phyloP scores from a whole-genome alignment of 176 grass and related monocot species.

The Oryza meridionalis region DNA sequence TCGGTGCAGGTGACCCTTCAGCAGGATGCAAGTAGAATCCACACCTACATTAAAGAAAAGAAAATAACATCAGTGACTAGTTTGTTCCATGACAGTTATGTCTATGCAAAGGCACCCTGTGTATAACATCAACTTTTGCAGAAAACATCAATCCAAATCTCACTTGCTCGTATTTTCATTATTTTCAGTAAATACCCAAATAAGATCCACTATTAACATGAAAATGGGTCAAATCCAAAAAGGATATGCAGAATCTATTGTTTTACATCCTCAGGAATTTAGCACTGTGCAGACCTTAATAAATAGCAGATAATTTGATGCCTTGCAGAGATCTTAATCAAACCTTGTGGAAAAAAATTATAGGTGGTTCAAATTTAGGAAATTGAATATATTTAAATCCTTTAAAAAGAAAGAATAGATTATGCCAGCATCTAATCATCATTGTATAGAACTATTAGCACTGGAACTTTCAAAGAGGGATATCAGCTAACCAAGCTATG shows the following conservation, averaged over 20 bases:
- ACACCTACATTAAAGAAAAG: conserved; percentile 60
- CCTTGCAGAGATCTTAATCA: background rate
- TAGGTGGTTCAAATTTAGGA: background rate
- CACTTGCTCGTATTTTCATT: conserved; percentile 1
- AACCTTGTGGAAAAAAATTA: background rate
- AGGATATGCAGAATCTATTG: background rate
- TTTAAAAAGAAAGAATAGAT: background rate
- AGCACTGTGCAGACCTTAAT: background rate
- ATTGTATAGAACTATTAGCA: background rate
- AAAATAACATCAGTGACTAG: conserved; percentile 27
- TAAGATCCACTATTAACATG: background rate
- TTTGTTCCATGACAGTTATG: background rate
- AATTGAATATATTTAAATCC: background rate
- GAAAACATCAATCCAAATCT: background rate
- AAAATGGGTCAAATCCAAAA: background rate
- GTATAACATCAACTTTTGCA: conserved; percentile 7
- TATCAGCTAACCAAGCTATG: background rate
- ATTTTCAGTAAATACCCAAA: background rate
- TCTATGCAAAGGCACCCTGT: background rate
- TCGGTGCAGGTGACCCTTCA: conserved; percentile 82
- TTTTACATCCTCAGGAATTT: background rate
- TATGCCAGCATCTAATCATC: background rate
- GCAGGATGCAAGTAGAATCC: conserved; percentile 93
- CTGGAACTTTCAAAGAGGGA: background rate
- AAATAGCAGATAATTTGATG: background rate